phyloP scores from a whole-genome alignment of 108 stramenopile genomes.

The Schizochytrium sp. region DNA sequence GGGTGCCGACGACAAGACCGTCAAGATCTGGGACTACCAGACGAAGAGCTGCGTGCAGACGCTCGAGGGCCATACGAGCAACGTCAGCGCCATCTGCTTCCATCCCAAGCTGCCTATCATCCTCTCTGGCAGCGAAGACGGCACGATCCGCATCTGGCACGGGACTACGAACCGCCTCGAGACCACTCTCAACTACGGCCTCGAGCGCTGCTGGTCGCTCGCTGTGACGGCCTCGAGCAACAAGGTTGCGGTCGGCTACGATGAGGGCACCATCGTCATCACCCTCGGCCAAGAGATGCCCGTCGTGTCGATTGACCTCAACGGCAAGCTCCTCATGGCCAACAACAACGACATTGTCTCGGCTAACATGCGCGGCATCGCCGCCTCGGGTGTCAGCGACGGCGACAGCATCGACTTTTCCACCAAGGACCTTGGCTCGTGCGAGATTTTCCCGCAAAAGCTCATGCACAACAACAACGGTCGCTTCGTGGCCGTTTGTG shows the following conservation, averaged over 20 bases:
- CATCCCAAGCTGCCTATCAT: slow-evolving; percentile 97
- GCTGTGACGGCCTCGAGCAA: slow-evolving; percentile 80
- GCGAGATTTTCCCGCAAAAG: slow-evolving; percentile 86
- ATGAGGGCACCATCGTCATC: slow-evolving; percentile 95
- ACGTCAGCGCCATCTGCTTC: slow-evolving; percentile 92
- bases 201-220: slow-evolving; percentile 94
- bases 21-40: slow-evolving; percentile 89
- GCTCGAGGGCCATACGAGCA: slow-evolving; percentile 92
- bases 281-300: slow-evolving; percentile 94
- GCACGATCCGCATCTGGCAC: slow-evolving; percentile 96
- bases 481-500: slow-evolving; percentile 89
- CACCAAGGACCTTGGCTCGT: slow-evolving; percentile 81
- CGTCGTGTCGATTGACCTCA: slow-evolving; percentile 93
- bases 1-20: slow-evolving; percentile 92
- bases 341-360: slow-evolving; percentile 77
- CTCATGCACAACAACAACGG: slow-evolving; percentile 97
- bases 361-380: neutral
- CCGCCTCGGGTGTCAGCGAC: neutral
- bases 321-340: slow-evolving; percentile 93
- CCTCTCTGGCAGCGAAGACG: slow-evolving; percentile 90
- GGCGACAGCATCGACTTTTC: slow-evolving; percentile 72
- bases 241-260: slow-evolving; percentile 97
- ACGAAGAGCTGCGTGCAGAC: slow-evolving; percentile 74
- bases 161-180: slow-evolving; percentile 92
- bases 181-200: slow-evolving; percentile 96